These are phyloP conservation scores for Paralagenidium karlingii DNA, from an alignment of 352 stramenopile genomes.

Conservation along the genomic window DNA sequence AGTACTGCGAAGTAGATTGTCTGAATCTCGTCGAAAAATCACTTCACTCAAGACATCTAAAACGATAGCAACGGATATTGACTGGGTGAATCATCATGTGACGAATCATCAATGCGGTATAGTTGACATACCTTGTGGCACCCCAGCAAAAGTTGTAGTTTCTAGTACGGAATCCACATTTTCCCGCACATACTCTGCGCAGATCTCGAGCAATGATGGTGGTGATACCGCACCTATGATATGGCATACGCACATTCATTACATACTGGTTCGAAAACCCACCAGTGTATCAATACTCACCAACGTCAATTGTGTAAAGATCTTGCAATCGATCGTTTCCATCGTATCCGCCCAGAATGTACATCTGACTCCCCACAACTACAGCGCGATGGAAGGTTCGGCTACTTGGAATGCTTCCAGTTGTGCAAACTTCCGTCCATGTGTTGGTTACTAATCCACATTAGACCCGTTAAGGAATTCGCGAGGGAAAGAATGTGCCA, in stretches of 20 bases:
- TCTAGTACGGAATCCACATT: constrained; percentile 53
- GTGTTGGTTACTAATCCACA: constrained; percentile 40
- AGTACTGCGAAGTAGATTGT: constrained; percentile 46
- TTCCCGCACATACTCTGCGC: constrained; percentile 46
- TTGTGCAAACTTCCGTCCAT: constrained; percentile 77
- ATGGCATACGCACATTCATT: neutral
- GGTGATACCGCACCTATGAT: constrained; percentile 34
- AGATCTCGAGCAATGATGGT: constrained; percentile 59
- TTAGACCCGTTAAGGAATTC: neutral
- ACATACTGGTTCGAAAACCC: neutral
- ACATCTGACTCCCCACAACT: constrained; percentile 73
- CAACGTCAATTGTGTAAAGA: constrained; percentile 77
- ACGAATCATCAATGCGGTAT: neutral
- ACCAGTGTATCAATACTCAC: neutral
- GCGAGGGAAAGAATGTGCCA: too few species aligned
- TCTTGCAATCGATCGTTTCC: constrained; percentile 74
- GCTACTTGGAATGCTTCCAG: constrained; percentile 66
- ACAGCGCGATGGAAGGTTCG: constrained; percentile 81
- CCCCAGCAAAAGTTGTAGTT: constrained; percentile 58
- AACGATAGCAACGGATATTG: neutral
- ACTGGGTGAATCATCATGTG: neutral
- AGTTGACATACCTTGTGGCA: constrained; percentile 32
- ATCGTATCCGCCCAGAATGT: constrained; percentile 77
- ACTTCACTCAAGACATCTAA: constrained; percentile 64
- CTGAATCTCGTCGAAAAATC: constrained; percentile 59